A percentile compares a stretch with the other conserved stretches of the same genome.
These are phyloP conservation scores for Carpinus viminea DNA, from an alignment of 306 rosid genomes.

Conservation along the genomic window DNA sequence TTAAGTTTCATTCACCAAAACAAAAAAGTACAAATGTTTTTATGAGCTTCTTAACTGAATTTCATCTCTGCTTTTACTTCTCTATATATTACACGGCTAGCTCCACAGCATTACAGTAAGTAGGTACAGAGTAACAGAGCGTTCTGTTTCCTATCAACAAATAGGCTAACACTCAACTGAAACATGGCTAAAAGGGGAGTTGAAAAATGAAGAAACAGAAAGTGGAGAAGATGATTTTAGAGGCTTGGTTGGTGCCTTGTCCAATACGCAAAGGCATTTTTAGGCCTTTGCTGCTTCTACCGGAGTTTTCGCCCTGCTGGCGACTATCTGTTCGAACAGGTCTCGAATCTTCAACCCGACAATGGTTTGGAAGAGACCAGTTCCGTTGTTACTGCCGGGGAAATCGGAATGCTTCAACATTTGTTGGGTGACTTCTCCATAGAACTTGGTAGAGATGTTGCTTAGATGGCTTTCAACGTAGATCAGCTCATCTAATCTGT, in stretches of 20 bases:
- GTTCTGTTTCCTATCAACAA: conserved; percentile 39
- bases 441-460: conserved; percentile 87
- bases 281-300: conserved; percentile 66
- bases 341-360: conserved; percentile 93
- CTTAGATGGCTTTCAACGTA: conserved; percentile 97
- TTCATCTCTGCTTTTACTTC: conserved; percentile 40
- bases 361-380: conserved; percentile 97
- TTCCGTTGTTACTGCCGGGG: conserved; percentile 97
- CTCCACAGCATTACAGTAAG: conserved; percentile 37
- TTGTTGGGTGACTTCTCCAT: conserved; percentile 97
- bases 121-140: conserved; percentile 44
- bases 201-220: conserved; percentile 7
- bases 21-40: conserved; percentile 16
- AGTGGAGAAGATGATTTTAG: conserved; percentile 22
- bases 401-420: conserved; percentile 97
- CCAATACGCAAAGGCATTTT: conserved; percentile 28
- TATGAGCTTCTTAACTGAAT: conserved; percentile 34
- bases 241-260: conserved; percentile 24
- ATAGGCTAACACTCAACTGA: conserved; percentile 42
- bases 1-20: neutral
- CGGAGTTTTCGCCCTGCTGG: conserved; percentile 54
- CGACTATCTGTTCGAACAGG: conserved; percentile 74
- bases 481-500: conserved; percentile 94
- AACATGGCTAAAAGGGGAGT: conserved; percentile 28
- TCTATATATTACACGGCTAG: conserved; percentile 29